These are phyloP conservation scores for Helichrysum umbraculigerum DNA, from an alignment of 129 eudicot species.

Conservation along the genomic window DNA sequence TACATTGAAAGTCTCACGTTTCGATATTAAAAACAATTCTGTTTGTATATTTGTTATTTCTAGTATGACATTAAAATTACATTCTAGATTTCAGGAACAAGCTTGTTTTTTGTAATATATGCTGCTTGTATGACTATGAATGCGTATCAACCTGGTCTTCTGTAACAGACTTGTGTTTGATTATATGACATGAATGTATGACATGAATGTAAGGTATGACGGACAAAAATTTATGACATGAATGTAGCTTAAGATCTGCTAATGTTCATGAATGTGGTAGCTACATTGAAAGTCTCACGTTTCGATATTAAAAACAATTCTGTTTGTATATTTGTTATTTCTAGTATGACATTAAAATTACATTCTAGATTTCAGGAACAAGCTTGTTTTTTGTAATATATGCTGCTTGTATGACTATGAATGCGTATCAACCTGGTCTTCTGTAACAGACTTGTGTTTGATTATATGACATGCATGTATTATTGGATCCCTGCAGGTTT, in stretches of 20 bases:
- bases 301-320: background rate
- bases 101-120: background rate
- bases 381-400: background rate
- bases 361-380: background rate
- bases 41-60: background rate
- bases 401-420: background rate
- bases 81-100: background rate
- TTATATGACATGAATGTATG: background rate
- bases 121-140: background rate
- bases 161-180: background rate
- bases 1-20: constrained; percentile 13
- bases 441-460: background rate
- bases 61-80: background rate
- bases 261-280: constrained; percentile 17
- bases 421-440: background rate
- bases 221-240: background rate
- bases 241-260: constrained; percentile 23
- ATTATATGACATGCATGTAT: background rate
- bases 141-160: background rate
- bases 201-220: constrained; percentile 12
- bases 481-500: background rate
- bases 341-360: background rate
- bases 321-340: background rate
- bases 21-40: background rate
- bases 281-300: constrained; percentile 10